These are phyloP conservation scores for Anisodus tanguticus DNA, from an alignment of 257 asterid species.

Conservation along the genomic window DNA sequence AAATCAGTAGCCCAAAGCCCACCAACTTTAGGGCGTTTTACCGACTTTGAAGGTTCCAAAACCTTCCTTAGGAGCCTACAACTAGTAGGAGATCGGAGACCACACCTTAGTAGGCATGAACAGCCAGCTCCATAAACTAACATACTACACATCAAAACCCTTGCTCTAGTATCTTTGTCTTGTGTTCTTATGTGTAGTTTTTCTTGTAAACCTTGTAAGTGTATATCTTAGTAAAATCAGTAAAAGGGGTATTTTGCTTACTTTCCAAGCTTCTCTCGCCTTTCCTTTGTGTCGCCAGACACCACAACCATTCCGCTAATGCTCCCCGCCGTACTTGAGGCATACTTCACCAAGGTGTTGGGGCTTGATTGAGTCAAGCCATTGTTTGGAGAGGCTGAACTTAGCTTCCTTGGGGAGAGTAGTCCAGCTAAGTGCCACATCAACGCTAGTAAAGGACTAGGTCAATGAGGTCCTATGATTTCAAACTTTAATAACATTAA, in stretches of 20 bases:
- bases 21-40: neutral
- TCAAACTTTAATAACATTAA: neutral
- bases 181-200: neutral
- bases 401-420: neutral
- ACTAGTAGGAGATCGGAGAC: constrained; percentile 1
- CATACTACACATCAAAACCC: constrained; percentile 1
- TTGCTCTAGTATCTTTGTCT: neutral
- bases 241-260: neutral
- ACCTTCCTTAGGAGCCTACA: neutral
- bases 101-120: neutral
- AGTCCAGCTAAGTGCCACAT: neutral
- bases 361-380: neutral
- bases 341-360: neutral
- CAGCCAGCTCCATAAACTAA: too few relatives aligned
- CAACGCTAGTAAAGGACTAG: neutral
- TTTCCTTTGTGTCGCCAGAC: neutral
- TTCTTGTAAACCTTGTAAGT: neutral
- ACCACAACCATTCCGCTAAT: neutral
- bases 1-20: neutral
- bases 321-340: neutral
- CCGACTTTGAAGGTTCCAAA: neutral
- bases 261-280: neutral
- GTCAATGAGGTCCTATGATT: neutral
- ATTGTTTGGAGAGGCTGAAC: neutral
- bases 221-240: neutral